Evolutionary conservation across 208 protist genomes (phyloP).

Genomic region (Acanthamoeba castellanii): DNA sequence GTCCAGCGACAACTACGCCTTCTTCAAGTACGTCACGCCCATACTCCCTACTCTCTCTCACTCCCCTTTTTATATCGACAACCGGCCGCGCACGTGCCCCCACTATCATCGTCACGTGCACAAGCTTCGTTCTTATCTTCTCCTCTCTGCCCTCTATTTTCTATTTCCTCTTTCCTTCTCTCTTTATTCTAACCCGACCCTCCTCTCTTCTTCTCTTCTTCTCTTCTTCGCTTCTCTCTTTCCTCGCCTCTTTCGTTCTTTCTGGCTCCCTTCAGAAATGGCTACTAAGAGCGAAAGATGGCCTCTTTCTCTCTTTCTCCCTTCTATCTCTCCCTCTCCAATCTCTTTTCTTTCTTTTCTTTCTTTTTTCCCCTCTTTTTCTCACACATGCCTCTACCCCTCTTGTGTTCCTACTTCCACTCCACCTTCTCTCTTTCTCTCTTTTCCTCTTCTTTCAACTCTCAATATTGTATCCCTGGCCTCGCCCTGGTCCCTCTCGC

Average conservation of each 20-base stretch:
- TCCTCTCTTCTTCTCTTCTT: not conserved
- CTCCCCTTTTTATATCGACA: not conserved
- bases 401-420: not conserved
- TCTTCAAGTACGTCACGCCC: constrained; percentile 9
- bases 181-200: not conserved
- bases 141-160: not conserved
- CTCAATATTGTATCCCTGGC: not conserved
- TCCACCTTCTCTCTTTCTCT: not conserved
- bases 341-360: not conserved
- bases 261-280: not conserved
- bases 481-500: not conserved
- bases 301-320: not conserved
- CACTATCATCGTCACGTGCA: not conserved
- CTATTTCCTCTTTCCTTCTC: not conserved
- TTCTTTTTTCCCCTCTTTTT: not conserved
- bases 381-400: not conserved
- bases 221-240: not conserved
- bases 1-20: constrained; percentile 28
- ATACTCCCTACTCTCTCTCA: not conserved
- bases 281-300: constrained; percentile 48
- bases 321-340: not conserved
- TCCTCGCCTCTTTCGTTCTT: not conserved
- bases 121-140: not conserved
- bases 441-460: not conserved
- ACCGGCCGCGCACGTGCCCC: not conserved